A percentile compares a stretch with the other conserved stretches of the same genome.
Evolutionary conservation across 371 early-diverging fungal genomes (phyloP).

Genomic region (Sporodiniella umbellata): DNA sequence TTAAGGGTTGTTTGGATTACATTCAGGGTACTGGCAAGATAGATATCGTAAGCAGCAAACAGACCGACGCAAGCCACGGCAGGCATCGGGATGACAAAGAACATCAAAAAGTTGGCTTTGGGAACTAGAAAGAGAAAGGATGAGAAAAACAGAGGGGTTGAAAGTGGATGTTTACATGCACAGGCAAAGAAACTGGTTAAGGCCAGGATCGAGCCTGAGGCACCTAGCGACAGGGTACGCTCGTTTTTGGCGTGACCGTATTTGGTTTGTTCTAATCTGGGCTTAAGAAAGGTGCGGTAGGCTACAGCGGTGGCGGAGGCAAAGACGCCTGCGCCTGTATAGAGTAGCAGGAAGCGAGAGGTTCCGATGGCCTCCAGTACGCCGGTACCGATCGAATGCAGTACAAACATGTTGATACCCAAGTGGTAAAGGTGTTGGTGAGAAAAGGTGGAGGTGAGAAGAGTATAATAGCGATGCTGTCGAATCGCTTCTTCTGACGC

Average conservation of each 20-base stretch:
- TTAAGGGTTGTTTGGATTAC: too few relatives aligned
- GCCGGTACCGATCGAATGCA: conserved; percentile 44
- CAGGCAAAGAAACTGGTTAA: conserved; percentile 45
- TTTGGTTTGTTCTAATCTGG: conserved; percentile 20
- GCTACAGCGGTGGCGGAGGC: conserved; percentile 23
- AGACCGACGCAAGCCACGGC: conserved; percentile 50
- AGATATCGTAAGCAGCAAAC: conserved; percentile 39
- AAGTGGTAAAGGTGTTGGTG: conserved; percentile 49
- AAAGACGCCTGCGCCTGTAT: conserved; percentile 35
- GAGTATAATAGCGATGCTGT: conserved; percentile 43
- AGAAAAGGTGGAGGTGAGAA: conserved; percentile 50
- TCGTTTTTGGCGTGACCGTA: neutral
- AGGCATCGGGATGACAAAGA: conserved; percentile 59
- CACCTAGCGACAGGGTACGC: neutral
- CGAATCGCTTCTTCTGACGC: conserved; percentile 30
- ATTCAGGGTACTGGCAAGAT: conserved; percentile 32
- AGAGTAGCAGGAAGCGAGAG: conserved; percentile 39
- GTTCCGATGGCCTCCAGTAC: conserved; percentile 40
- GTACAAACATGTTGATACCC: conserved; percentile 51
- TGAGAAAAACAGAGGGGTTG: too few relatives aligned
- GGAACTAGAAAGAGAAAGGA: conserved; percentile 44
- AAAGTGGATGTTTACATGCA: conserved; percentile 35
- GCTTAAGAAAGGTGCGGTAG: conserved; percentile 35
- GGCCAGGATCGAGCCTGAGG: conserved; percentile 34
- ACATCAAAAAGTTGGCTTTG: conserved; percentile 47